Evolutionary conservation across 2,329 filamentous ascomycete genomes (phyloP), one percentile per base, ranked within the genome.

Genomic region (Aspergillus oerlinghausenensis): DNA sequence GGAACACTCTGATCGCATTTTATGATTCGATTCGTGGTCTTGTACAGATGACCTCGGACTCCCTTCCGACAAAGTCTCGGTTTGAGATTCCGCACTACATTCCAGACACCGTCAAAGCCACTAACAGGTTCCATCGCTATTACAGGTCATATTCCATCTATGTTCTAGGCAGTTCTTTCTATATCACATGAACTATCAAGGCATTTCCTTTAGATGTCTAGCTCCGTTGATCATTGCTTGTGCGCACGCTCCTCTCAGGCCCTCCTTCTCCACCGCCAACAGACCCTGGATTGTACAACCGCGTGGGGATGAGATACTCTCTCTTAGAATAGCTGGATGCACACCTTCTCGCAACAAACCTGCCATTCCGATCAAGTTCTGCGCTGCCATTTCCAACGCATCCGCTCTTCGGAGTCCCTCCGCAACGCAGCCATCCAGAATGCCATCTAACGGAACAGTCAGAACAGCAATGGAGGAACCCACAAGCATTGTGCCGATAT

Each of bases 201-300:
- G 43, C 9, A 52, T 56, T 17, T 58, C 62, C 52, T 59, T 64
- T 56, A 71, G 59, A 63, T 71, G 69, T 42, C 62, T 55, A 25
- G 67, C 66, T 8, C 68, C 69, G 9, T 61, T 58, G 10, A 71
- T 63, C 19, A 86, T 77, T 17, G 82, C 80, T 58, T 80, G 79
- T 1, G 82, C 77, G 45, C 84, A 76, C 4, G 77, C 76, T 0
- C 81, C 81, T 63, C 83, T 75, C n/a, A 84, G 77, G 1, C 75
- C 77, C 0, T 80, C 80, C 63, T 84, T 82, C 70, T 86, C 84
- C 19, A 87, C 71, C 19, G 82, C 80, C 64, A 85, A 67, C 57
- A 87, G 67, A 0, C 84, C 84, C 25, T 81, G 82, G 60, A 86
- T 84, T 1, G 84, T 87, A 69, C 84, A 86, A 0, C 84, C 84